These are phyloP conservation scores for Paramecium biaurelia DNA, from an alignment of 73 alveolate genomes.

Conservation along the genomic window DNA sequence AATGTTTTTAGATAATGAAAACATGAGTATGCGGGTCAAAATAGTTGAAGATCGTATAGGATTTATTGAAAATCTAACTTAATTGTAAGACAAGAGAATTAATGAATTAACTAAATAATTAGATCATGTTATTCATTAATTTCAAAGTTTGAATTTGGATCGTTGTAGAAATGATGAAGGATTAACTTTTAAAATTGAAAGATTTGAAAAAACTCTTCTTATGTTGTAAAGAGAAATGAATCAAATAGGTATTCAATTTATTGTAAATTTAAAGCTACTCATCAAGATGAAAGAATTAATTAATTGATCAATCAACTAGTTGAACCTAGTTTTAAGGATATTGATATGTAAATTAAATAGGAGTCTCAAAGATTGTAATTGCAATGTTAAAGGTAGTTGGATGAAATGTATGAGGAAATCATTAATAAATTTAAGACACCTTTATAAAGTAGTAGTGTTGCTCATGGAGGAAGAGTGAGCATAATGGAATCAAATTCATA, in stretches of 20 bases:
- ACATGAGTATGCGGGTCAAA: not conserved
- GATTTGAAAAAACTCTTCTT: not conserved
- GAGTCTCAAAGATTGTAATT: not conserved
- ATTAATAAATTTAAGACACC: not conserved
- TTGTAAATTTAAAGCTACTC: not conserved
- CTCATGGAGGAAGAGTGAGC: not conserved
- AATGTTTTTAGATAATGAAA: not conserved
- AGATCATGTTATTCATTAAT: not conserved
- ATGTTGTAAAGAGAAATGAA: not conserved
- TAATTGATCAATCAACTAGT: not conserved
- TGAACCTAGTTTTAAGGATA: slow-evolving; percentile 42
- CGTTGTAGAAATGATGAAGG: slow-evolving; percentile 17
- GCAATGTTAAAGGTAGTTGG: not conserved
- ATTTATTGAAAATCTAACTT: not conserved
- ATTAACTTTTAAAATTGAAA: not conserved
- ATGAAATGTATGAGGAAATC: slow-evolving; percentile 14
- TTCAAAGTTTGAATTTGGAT: slow-evolving; percentile 29
- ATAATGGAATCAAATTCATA: not conserved
- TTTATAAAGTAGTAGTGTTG: not conserved
- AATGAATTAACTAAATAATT: not conserved
- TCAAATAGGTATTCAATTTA: not conserved
- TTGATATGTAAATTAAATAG: slow-evolving; percentile 7
- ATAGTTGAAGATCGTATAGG: slow-evolving; percentile 13
- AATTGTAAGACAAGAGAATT: not conserved
- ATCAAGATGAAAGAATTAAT: slow-evolving; percentile 32